Conservation (phyloP, 345 rosid species). For the Brassica carinata region DNA sequence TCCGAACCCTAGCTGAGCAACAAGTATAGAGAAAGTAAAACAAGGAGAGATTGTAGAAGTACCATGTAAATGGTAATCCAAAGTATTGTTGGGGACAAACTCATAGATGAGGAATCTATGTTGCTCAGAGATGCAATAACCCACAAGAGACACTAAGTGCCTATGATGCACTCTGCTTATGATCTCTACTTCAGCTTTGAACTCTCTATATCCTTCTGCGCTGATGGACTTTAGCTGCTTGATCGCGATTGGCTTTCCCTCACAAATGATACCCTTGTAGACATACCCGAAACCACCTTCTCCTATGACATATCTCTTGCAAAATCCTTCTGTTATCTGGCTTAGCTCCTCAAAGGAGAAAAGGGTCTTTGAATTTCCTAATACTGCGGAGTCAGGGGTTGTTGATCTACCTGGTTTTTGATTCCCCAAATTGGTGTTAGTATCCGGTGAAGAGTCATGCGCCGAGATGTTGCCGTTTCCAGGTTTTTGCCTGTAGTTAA, state of each 20-base stretch:
- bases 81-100: constrained; percentile 42
- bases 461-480: constrained; percentile 40
- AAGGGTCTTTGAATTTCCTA: constrained; percentile 47
- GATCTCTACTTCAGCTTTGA: constrained; percentile 47
- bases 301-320: constrained; percentile 33
- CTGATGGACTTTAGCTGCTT: constrained; percentile 59
- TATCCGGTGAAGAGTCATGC: constrained; percentile 42
- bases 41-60: neutral
- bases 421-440: constrained; percentile 46
- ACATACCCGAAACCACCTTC: constrained; percentile 46
- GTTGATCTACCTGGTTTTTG: constrained; percentile 35
- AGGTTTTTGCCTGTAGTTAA: constrained; percentile 40
- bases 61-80: constrained; percentile 46
- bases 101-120: constrained; percentile 45
- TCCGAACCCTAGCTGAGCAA: no score
- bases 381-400: constrained; percentile 40
- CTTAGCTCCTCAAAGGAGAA: constrained; percentile 60
- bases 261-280: constrained; percentile 38
- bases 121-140: constrained; percentile 50
- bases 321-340: constrained; percentile 49
- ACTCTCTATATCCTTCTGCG: constrained; percentile 42
- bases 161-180: constrained; percentile 44
- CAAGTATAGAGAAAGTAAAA: neutral
- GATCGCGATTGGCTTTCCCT: constrained; percentile 61
- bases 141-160: constrained; percentile 71